A percentile compares a stretch with the other conserved stretches of the same genome.
These are phyloP conservation scores for Saccharata proteae DNA, from an alignment of 2,329 filamentous ascomycete genomes.

Conservation along the genomic window DNA sequence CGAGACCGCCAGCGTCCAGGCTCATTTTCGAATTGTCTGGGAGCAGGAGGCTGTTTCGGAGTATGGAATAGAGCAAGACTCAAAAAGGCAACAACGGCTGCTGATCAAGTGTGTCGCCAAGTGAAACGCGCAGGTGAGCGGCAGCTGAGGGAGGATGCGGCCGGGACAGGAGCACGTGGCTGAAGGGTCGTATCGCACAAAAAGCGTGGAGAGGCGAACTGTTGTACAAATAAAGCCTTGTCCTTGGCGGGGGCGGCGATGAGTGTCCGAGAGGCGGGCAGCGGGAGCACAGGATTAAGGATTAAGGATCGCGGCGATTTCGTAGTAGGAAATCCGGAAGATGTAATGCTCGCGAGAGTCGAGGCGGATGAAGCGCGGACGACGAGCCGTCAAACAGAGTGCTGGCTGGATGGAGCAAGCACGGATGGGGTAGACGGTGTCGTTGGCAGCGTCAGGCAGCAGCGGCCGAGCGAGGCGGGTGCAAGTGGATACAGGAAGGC, in stretches of 20 bases:
- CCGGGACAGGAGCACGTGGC: conserved; percentile 5
- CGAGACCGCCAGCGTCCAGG: conserved; percentile 96
- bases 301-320: conserved; percentile 2
- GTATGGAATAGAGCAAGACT: conserved; percentile 19
- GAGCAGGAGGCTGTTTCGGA: conserved; percentile 16
- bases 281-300: conserved; percentile 6
- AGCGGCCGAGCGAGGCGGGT: not conserved
- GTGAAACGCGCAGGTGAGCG: conserved; percentile 11
- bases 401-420: conserved; percentile 2
- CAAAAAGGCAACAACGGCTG: conserved; percentile 12
- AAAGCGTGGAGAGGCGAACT: no score
- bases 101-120: conserved; percentile 11
- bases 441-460: conserved; percentile 2
- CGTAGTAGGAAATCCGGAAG: conserved; percentile 4
- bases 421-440: not conserved
- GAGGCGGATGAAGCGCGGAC: conserved; percentile 2
- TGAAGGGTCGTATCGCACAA: not conserved
- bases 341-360: no score
- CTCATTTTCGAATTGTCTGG: conserved; percentile 29
- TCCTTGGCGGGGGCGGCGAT: not conserved
- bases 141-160: conserved; percentile 9
- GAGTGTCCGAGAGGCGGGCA: no score
- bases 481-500: conserved; percentile 3
- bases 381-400: conserved; percentile 5
- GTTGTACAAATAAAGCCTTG: conserved; percentile 6